A percentile compares a stretch with the other conserved stretches of the same genome.
Evolutionary conservation across 1,284 basidiomycete species (phyloP).

Genomic region (Puccinia coronata): DNA sequence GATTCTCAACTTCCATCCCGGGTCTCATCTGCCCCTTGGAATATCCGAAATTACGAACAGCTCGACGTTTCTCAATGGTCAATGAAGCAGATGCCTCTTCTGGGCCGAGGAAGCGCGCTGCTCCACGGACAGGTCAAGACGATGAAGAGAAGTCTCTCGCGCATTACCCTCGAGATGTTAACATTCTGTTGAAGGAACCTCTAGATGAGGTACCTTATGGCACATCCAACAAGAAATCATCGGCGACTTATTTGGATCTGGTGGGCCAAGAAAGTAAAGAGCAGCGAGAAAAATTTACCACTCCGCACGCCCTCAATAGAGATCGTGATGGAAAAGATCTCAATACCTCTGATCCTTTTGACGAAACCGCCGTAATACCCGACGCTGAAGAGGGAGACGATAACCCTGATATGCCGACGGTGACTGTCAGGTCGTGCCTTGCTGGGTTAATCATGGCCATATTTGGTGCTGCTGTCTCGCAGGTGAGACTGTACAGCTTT

Average conservation of each 20-base stretch:
- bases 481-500: conserved; percentile 5
- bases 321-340: not conserved
- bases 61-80: not conserved
- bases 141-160: conserved; percentile 9
- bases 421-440: conserved; percentile 35
- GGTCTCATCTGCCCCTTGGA: too few species aligned
- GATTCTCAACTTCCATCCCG: too few species aligned
- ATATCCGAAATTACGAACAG: too few species aligned
- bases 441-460: conserved; percentile 32
- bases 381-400: conserved; percentile 29
- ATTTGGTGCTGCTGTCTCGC: conserved; percentile 46
- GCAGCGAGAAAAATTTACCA: not conserved
- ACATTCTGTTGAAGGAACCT: not conserved
- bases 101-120: conserved; percentile 24
- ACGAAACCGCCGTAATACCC: conserved; percentile 42
- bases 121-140: not conserved
- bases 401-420: conserved; percentile 36
- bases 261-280: not conserved
- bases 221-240: not conserved
- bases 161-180: not conserved
- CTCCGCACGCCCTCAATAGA: not conserved
- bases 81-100: not conserved
- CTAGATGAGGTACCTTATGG: not conserved
- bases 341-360: conserved; percentile 43
- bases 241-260: not conserved